A percentile compares a stretch with the other conserved stretches of the same genome.
Evolutionary conservation across 1,139 yeast species (phyloP).

Genomic region (Insectozyma bohioensis): DNA sequence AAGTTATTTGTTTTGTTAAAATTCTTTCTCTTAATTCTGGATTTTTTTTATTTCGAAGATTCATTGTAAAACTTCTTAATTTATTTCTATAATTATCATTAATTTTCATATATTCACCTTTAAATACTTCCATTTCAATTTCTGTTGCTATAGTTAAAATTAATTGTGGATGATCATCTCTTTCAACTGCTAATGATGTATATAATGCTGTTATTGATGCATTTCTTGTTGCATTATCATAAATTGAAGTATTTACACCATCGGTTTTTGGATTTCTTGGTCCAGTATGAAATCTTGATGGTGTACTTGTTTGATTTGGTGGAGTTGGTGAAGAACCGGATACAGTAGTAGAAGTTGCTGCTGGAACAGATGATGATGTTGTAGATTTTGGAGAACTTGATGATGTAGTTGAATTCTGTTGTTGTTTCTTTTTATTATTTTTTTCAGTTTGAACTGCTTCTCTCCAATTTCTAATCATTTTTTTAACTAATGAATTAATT

Average conservation of each 20-base stretch:
- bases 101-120: constrained; percentile 55
- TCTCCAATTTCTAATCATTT: constrained; percentile 85
- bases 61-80: constrained; percentile 79
- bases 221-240: constrained; percentile 79
- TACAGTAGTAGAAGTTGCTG: constrained; percentile 1
- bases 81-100: constrained; percentile 69
- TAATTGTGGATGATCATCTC: constrained; percentile 51
- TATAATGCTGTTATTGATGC: constrained; percentile 81
- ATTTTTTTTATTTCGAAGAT: constrained; percentile 84
- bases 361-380: constrained; percentile 5
- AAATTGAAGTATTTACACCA: constrained; percentile 67
- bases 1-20: constrained; percentile 60
- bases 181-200: constrained; percentile 84
- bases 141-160: constrained; percentile 66
- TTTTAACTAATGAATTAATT: constrained; percentile 70
- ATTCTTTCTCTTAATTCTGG: constrained; percentile 78
- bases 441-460: constrained; percentile 82
- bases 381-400: constrained; percentile 8
- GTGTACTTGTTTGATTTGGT: too few relatives aligned
- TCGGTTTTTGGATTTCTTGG: constrained; percentile 80
- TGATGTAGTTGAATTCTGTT: constrained; percentile 5
- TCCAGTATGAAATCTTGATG: constrained; percentile 22
- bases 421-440: constrained; percentile 36
- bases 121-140: constrained; percentile 72
- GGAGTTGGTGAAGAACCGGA: constrained; percentile 4